Evolutionary conservation across 2,329 filamentous ascomycete genomes (phyloP).

Genomic region (Remersonia thermophila): DNA sequence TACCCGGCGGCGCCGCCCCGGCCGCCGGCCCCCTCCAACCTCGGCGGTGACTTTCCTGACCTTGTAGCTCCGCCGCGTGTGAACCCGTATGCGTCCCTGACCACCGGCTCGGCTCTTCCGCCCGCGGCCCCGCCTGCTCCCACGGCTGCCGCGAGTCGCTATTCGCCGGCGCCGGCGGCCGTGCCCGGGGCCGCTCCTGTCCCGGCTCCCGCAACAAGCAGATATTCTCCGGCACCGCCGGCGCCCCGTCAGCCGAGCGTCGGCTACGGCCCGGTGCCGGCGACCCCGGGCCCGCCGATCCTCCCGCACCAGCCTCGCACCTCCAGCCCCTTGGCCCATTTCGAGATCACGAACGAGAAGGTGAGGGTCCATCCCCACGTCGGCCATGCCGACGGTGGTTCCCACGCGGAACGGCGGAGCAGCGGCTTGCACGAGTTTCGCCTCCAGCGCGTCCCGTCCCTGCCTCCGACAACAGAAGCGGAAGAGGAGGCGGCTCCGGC

Average conservation of each 20-base stretch:
- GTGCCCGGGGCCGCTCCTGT: constrained; percentile 25
- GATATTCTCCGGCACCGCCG: constrained; percentile 43
- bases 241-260: constrained; percentile 20
- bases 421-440: constrained; percentile 44
- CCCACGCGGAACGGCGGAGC: constrained; percentile 34
- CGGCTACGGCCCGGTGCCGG: constrained; percentile 24
- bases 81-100: constrained; percentile 41
- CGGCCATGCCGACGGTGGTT: constrained; percentile 28
- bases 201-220: constrained; percentile 28
- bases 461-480: constrained; percentile 50
- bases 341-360: constrained; percentile 39
- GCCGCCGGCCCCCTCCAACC: constrained; percentile 15
- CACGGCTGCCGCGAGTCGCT: constrained; percentile 33
- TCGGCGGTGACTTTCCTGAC: constrained; percentile 21
- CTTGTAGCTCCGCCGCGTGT: constrained; percentile 41
- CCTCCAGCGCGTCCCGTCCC: constrained; percentile 41
- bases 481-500: constrained; percentile 40
- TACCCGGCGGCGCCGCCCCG: constrained; percentile 15
- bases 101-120: constrained; percentile 19
- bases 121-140: constrained; percentile 19
- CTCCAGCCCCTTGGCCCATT: constrained; percentile 54
- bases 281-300: constrained; percentile 30
- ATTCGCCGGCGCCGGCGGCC: constrained; percentile 47
- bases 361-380: constrained; percentile 20
- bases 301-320: constrained; percentile 51